Base-by-base conservation (phyloP, 2,329 filamentous ascomycete species). In the Karstenula rhodostoma region DNA sequence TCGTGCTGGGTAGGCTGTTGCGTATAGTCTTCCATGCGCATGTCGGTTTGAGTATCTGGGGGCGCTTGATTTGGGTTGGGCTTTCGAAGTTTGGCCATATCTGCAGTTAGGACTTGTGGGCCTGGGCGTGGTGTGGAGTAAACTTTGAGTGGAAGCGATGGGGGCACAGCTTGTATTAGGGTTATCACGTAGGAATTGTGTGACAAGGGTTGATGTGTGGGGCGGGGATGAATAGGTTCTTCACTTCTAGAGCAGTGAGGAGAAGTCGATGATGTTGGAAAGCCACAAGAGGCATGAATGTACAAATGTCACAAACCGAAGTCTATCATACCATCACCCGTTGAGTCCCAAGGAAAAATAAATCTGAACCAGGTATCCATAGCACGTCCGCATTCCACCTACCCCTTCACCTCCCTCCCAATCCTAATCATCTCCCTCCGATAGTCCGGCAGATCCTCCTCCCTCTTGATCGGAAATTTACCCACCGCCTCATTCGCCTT, bases 401-500 rank as follows among this genome's bases (percentile, higher is more conserved):
- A 52, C 13, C 15, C 12, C 23, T 42, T 52, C 35, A 42, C 33
- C 3, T 25, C 49, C 19, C 17, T 42, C 19, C 22, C 35, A 23
- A 52, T 27, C 19, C 7, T n/a, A 2, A 40, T 10, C 33, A 40
- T n/a, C 50, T 52, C 22, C 33, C 15, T 25, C 22, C 50, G 19
- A 29, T 52, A 52, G 12, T 52, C 35, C 6, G 50, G 50, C 22
- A 52, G 19, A 33, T 42, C 50, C 23, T 55, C 56, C 27, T 51
- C 44, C 8, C 60, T 56, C 53, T 58, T 62, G 1, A 67, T 22
- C 9, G 60, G 64, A 43, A 53, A 67, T 3, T 55, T 49, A 44
- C 62, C 63, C 29, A 65, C 59, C 19, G 55, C 56, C 60, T 63
- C 62, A 50, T 63, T 65, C 33, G 53, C 60, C 57, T 50, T 54